A percentile compares a stretch with the other conserved stretches of the same genome.
phyloP scores from a whole-genome alignment of 179 eudicot species.

The Beta macrorhiza region DNA sequence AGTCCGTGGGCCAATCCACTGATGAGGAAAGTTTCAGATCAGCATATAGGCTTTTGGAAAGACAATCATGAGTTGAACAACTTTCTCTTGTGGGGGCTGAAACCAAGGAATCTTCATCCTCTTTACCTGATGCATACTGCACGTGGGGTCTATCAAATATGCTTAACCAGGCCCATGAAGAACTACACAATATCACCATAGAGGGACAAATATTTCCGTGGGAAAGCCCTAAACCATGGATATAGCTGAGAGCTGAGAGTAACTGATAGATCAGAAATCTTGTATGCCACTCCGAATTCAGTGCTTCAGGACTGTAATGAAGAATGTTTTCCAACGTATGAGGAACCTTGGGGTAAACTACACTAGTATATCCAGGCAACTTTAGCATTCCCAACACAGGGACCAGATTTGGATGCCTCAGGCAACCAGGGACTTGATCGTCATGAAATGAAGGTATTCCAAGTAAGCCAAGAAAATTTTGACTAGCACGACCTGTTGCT shows the following conservation, averaged over 20 bases:
- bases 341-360: conserved; percentile 66
- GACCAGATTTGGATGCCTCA: conserved; percentile 89
- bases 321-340: conserved; percentile 80
- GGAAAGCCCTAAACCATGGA: conserved; percentile 74
- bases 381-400: conserved; percentile 76
- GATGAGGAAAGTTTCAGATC: conserved; percentile 53
- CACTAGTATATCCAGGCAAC: conserved; percentile 38
- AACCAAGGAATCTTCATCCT: conserved; percentile 28
- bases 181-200: conserved; percentile 53
- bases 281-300: conserved; percentile 73
- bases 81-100: conserved; percentile 18
- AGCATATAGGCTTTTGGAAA: conserved; percentile 55
- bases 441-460: conserved; percentile 80
- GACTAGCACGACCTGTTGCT: conserved; percentile 44
- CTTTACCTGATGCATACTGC: conserved; percentile 27
- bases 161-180: conserved; percentile 80
- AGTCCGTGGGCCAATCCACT: conserved; percentile 65
- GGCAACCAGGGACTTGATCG: conserved; percentile 66
- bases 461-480: conserved; percentile 62
- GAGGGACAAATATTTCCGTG: conserved; percentile 82
- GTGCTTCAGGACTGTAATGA: conserved; percentile 67
- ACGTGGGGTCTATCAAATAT: conserved; percentile 45
- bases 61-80: conserved; percentile 44
- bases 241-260: conserved; percentile 68
- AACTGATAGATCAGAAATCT: conserved; percentile 71